Evolutionary conservation across 345 rosid genomes (phyloP).

Genomic region (Reutealis trisperma): DNA sequence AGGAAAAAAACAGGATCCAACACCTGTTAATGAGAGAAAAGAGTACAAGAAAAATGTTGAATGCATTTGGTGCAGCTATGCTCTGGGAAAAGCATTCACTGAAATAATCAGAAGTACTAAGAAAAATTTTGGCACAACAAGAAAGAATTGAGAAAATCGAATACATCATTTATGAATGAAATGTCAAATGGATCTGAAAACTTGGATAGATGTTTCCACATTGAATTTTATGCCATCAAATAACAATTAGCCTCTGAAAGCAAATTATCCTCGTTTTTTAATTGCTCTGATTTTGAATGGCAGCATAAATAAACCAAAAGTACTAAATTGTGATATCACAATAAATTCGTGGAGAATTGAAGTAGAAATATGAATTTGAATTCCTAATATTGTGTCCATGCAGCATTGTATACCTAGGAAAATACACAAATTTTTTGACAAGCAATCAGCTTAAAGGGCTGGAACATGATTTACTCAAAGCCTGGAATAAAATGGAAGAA

Average conservation of each 20-base stretch:
- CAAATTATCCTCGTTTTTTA: not conserved
- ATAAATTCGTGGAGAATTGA: not conserved
- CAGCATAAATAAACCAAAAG: not conserved
- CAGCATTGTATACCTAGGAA: not conserved
- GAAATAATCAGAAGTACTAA: not conserved
- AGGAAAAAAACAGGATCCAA: not conserved
- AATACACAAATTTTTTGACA: not conserved
- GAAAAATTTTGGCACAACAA: not conserved
- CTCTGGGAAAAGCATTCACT: not conserved
- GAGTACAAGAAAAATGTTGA: not conserved
- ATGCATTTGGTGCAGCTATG: not conserved
- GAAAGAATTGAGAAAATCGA: not conserved
- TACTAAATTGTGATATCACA: not conserved
- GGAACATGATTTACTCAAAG: not conserved
- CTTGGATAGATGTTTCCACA: not conserved
- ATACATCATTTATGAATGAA: not conserved
- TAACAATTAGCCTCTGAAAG: not conserved
- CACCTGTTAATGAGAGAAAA: not conserved
- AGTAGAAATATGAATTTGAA: not conserved
- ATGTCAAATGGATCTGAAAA: not conserved
- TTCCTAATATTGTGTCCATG: not conserved
- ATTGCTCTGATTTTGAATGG: not conserved
- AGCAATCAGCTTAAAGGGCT: not conserved
- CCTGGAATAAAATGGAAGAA: not conserved
- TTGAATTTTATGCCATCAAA: not conserved